Conservation (phyloP, 2,329 filamentous ascomycete genomes). For the Acephala macrosclerotiorum region DNA sequence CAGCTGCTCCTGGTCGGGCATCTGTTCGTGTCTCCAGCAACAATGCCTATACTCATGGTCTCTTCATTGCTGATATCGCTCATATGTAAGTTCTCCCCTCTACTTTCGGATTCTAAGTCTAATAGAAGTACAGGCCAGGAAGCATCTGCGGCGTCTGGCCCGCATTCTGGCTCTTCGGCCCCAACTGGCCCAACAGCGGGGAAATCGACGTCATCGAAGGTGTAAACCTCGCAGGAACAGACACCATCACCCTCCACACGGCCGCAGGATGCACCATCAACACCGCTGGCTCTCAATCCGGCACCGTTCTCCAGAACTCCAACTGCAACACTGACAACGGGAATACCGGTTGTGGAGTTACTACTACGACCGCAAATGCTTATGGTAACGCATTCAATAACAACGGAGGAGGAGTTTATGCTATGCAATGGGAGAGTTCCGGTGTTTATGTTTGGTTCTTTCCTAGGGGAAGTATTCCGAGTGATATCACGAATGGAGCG, state of each 20-base stretch:
- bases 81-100: conserved; percentile 64
- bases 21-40: conserved; percentile 74
- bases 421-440: conserved; percentile 72
- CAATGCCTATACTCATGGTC: conserved; percentile 66
- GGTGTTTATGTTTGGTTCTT: conserved; percentile 83
- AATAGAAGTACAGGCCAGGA: conserved; percentile 47
- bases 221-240: conserved; percentile 65
- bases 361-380: conserved; percentile 49
- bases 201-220: conserved; percentile 74
- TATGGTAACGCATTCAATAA: conserved; percentile 74
- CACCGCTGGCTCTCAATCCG: conserved; percentile 50
- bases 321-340: conserved; percentile 58
- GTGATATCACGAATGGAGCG: conserved; percentile 61
- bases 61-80: conserved; percentile 74
- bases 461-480: conserved; percentile 67
- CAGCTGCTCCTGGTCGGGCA: conserved; percentile 56
- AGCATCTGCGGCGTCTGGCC: conserved; percentile 78
- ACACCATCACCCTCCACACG: conserved; percentile 71
- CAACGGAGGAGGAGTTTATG: conserved; percentile 72
- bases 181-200: conserved; percentile 60
- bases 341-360: conserved; percentile 47
- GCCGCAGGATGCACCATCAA: conserved; percentile 52
- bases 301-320: conserved; percentile 46
- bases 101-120: background rate
- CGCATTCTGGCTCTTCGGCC: conserved; percentile 63